These are phyloP conservation scores for Afroboletus lepidellus DNA, from an alignment of 1,284 basidiomycete genomes.

Conservation along the genomic window DNA sequence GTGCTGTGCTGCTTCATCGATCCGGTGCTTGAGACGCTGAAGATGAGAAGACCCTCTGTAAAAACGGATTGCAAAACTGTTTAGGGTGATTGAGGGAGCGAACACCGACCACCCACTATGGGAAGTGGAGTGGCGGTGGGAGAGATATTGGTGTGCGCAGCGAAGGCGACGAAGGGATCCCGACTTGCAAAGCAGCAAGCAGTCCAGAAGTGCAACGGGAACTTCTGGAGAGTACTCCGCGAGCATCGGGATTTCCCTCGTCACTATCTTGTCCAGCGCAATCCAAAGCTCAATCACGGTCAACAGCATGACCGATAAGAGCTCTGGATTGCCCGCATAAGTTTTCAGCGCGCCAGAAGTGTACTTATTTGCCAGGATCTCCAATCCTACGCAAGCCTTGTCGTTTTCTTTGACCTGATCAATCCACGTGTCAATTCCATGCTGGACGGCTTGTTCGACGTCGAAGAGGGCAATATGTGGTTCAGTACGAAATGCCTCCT, in stretches of 20 bases:
- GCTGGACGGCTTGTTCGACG: constrained; percentile 35
- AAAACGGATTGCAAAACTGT: constrained; percentile 34
- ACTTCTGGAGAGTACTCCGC: constrained; percentile 41
- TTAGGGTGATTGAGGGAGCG: not conserved
- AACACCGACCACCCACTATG: constrained; percentile 18
- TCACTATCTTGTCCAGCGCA: not conserved
- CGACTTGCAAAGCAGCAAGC: constrained; percentile 39
- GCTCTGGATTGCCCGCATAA: constrained; percentile 41
- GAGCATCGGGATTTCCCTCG: not conserved
- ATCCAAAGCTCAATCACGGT: constrained; percentile 25
- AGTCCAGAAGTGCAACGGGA: constrained; percentile 34
- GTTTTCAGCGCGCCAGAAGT: constrained; percentile 20
- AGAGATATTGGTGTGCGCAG: constrained; percentile 32
- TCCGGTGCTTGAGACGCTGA: constrained; percentile 26
- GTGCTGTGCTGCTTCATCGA: constrained; percentile 27
- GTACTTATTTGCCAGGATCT: constrained; percentile 33
- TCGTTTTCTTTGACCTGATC: not conserved
- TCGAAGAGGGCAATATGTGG: constrained; percentile 32
- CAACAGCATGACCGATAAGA: constrained; percentile 44
- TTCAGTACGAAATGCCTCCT: constrained; percentile 10
- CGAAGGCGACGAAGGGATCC: constrained; percentile 29
- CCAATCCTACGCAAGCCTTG: constrained; percentile 21
- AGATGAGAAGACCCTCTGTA: constrained; percentile 24
- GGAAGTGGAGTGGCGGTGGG: constrained; percentile 23
- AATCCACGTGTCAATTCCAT: constrained; percentile 23